Evolutionary conservation across 176 grass and related monocot species (phyloP), one percentile per base, ranked within the genome.

Genomic region (Chloris gayana): DNA sequence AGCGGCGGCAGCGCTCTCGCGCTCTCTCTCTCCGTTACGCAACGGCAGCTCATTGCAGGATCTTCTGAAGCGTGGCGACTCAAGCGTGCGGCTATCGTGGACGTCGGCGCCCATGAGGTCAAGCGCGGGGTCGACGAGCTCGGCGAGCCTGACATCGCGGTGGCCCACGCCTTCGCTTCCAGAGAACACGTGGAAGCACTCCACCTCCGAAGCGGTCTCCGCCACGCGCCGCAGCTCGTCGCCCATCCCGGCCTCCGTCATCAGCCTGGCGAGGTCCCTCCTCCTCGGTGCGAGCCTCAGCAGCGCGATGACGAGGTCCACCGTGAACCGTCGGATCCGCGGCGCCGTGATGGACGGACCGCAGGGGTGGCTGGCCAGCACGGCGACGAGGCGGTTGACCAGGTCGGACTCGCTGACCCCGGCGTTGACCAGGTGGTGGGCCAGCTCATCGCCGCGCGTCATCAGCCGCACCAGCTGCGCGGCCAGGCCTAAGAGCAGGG

Each of bases 171-270:
- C 93, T 0, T 67, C 84, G 69, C 87, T 88, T 22, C 90, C 93
- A 64, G 90, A 92, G 79, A 90, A 95, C 59, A 92, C 77, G 85
- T 90, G 89, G 74, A 92, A 95, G 80, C 86, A 87, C 79, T 95
- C 93, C 1, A 95, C 78, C 49, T 95, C 85, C 60, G 41, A 44
- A 8, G 41, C 11, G 9, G 70, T 92, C 78, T 95, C 90, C 22
- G 79, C 89, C 73, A 90, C 85, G 25, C 78, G 66, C 42, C 75
- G 33, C 18, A 95, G 84, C 68, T 73, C 66, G 10, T 2, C 51
- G 13, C 13, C 34, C 79, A 92, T 90, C 42, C 80, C 90, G 25
- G 57, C 44, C 10, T 49, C 74, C 19, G 59, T 78, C 73, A 92
- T 83, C 54, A 66, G 5, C 61, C 70, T 74, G 8, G 72, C n/a